These are phyloP conservation scores for Avena sativa DNA, from an alignment of 176 grass and related monocot genomes.

Conservation along the genomic window DNA sequence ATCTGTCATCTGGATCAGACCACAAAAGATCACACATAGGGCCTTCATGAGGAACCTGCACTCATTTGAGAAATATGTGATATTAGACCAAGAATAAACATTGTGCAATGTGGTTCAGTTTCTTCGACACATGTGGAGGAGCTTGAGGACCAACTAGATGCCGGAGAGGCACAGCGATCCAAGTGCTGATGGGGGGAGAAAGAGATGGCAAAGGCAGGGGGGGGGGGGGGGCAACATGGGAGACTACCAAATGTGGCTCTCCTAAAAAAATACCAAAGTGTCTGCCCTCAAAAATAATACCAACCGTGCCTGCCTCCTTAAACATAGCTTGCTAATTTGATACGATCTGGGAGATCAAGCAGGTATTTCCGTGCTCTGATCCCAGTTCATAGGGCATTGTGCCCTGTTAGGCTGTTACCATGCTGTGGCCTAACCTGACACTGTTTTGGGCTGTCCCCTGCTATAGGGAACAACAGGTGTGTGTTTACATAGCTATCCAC, in stretches of 20 bases:
- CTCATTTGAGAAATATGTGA: constrained; percentile 3
- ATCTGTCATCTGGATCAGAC: constrained; percentile 97
- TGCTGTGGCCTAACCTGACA: not conserved
- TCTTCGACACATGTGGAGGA: not conserved
- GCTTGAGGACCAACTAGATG: too few species aligned
- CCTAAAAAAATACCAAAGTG: too few species aligned
- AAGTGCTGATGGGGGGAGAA: too few species aligned
- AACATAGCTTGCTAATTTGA: not conserved
- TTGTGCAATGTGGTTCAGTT: not conserved
- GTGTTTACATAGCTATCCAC: too few species aligned
- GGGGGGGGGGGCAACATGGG: too few species aligned
- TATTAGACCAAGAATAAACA: constrained; percentile 21
- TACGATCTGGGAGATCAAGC: not conserved
- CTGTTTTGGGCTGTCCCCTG: not conserved
- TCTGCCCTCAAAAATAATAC: too few species aligned
- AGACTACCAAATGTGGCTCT: too few species aligned
- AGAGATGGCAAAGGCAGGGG: too few species aligned
- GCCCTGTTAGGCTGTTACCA: not conserved
- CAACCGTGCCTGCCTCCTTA: not conserved
- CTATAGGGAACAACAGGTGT: not conserved
- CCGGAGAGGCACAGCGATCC: too few species aligned
- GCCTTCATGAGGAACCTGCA: constrained; percentile 97
- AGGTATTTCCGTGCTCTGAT: not conserved
- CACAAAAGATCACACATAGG: constrained; percentile 98
- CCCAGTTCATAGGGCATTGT: not conserved